Evolutionary conservation across 306 rosid genomes (phyloP).

Genomic region (Acacia acuminata): DNA sequence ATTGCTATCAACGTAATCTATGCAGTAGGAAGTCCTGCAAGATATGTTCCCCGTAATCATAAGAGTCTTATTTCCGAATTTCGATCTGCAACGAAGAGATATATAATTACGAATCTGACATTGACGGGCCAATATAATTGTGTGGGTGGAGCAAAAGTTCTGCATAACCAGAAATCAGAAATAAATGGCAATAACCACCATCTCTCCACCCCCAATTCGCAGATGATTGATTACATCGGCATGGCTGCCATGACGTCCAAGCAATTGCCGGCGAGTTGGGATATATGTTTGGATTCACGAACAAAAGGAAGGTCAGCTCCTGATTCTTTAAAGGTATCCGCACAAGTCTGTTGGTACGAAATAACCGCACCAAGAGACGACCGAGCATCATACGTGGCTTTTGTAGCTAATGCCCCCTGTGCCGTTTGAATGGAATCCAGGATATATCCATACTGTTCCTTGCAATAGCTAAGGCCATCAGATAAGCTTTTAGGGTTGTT

Average conservation of each 20-base stretch:
- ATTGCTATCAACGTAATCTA: too few species aligned
- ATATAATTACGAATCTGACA: neutral
- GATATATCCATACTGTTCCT: neutral
- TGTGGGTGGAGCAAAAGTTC: too few species aligned
- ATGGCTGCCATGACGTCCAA: constrained; percentile 22
- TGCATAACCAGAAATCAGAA: too few species aligned
- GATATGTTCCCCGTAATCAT: too few species aligned
- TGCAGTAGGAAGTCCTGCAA: too few species aligned
- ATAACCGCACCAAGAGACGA: neutral
- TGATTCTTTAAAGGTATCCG: neutral
- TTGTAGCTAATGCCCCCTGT: neutral
- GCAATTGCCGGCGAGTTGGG: constrained; percentile 20
- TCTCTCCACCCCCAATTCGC: neutral
- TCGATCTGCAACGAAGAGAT: too few species aligned
- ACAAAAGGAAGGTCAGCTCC: neutral
- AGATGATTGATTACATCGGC: neutral
- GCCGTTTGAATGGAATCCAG: constrained; percentile 3
- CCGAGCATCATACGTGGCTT: neutral
- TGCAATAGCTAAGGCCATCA: neutral
- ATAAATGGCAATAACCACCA: too few species aligned
- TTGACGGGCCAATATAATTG: too few species aligned
- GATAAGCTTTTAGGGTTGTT: neutral
- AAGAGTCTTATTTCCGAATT: too few species aligned
- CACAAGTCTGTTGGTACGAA: neutral
- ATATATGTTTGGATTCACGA: neutral